phyloP scores from a whole-genome alignment of 768 basidiomycete genomes.

The Candolleomyces aberdarensis region DNA sequence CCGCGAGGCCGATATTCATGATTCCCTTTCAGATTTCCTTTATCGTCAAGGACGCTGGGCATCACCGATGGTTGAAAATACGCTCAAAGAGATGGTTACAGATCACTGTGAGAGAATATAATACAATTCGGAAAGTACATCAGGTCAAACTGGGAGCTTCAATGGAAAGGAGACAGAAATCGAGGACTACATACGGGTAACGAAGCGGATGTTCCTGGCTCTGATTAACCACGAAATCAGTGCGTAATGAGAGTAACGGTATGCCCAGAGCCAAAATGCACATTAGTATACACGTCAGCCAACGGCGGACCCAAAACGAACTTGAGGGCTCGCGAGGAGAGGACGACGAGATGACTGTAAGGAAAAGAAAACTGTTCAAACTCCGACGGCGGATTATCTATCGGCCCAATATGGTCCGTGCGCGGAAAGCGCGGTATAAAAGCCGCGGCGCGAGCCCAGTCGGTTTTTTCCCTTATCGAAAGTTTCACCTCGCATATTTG shows the following conservation, averaged over 20 bases:
- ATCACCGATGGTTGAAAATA: too few species aligned
- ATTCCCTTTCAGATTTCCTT: constrained; percentile 10
- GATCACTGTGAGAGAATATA: too few species aligned
- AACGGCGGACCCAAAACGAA: constrained; percentile 16
- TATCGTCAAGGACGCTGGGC: constrained; percentile 2
- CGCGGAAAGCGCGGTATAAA: constrained; percentile 19
- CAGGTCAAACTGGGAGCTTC: neutral
- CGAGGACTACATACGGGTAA: neutral
- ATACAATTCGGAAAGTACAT: too few species aligned
- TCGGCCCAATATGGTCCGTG: constrained; percentile 26
- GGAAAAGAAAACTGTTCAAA: constrained; percentile 18
- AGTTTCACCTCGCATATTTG: constrained; percentile 10
- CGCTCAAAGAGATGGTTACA: too few species aligned
- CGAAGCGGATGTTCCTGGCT: constrained; percentile 45
- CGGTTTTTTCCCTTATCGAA: neutral
- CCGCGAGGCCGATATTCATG: neutral
- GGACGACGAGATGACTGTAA: constrained; percentile 33
- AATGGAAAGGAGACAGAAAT: neutral
- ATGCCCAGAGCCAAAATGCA: constrained; percentile 62
- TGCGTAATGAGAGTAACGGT: constrained; percentile 49
- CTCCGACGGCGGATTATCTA: constrained; percentile 15
- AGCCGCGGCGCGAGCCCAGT: neutral
- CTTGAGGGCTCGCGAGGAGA: constrained; percentile 13
- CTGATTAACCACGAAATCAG: constrained; percentile 70
- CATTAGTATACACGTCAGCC: constrained; percentile 47